Percentiles rank a stretch among this genome's conserved stretches.
Conservation (phyloP, 2,329 filamentous ascomycete species). For the Clonostachys byssicola region DNA sequence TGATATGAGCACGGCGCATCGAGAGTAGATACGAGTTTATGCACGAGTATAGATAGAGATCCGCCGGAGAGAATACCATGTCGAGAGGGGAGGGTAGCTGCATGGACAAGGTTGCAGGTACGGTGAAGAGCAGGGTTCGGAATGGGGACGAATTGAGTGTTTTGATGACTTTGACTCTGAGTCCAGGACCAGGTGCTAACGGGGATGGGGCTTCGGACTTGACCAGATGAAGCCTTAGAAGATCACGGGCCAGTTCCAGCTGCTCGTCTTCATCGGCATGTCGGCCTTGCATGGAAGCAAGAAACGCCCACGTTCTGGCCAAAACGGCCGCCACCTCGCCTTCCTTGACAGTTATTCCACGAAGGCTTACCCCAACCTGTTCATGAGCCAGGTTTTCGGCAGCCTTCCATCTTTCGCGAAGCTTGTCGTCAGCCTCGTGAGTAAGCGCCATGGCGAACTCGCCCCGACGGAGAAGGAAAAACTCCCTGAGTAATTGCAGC, state of each 20-base stretch:
- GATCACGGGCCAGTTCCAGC: conserved; percentile 75
- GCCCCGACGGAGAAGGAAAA: conserved; percentile 81
- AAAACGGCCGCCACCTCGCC: conserved; percentile 79
- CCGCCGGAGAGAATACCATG: conserved; percentile 74
- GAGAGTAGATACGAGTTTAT: conserved; percentile 86
- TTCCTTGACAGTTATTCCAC: conserved; percentile 69
- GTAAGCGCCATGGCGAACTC: conserved; percentile 90
- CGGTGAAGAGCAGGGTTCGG: conserved; percentile 76
- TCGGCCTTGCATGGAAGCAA: conserved; percentile 69
- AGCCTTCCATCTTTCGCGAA: conserved; percentile 68
- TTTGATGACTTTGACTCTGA: conserved; percentile 20
- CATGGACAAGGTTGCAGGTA: conserved; percentile 64
- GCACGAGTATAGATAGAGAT: conserved; percentile 76
- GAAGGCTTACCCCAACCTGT: conserved; percentile 40
- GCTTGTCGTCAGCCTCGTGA: conserved; percentile 75
- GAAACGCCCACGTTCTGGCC: conserved; percentile 70
- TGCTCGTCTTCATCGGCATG: conserved; percentile 76
- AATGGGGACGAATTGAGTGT: conserved; percentile 56
- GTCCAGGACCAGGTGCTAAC: conserved; percentile 29
- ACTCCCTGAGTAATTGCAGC: conserved; percentile 74
- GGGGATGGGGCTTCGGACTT: conserved; percentile 26
- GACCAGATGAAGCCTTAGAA: conserved; percentile 64
- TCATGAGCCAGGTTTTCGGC: conserved; percentile 54
- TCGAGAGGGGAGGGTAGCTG: conserved; percentile 77
- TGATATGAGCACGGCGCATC: conserved; percentile 80